phyloP scores from a whole-genome alignment of 2,329 filamentous ascomycete genomes.

The Colletotrichum eleusines region DNA sequence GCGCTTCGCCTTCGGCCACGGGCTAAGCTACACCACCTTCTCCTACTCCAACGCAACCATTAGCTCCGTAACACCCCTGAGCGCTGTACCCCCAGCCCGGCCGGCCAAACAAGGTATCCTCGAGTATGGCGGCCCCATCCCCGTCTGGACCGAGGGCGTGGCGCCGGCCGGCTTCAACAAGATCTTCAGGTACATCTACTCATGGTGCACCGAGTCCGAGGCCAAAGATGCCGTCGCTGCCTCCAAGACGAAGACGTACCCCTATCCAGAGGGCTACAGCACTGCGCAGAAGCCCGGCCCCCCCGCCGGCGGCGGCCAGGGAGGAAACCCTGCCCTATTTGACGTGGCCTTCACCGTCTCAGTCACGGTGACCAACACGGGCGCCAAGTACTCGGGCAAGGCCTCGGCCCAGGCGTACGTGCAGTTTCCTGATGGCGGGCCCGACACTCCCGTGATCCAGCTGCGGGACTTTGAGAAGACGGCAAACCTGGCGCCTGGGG shows the following conservation, averaged over 20 bases:
- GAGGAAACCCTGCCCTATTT: conserved; percentile 76
- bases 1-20: conserved; percentile 88
- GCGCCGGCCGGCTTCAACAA: conserved; percentile 70
- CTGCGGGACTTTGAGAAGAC: conserved; percentile 82
- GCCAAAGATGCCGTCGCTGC: conserved; percentile 56
- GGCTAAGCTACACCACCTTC: conserved; percentile 85
- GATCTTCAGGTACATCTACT: conserved; percentile 77
- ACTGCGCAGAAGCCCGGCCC: conserved; percentile 58
- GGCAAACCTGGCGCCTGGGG: conserved; percentile 62
- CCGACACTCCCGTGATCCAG: conserved; percentile 76
- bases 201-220: conserved; percentile 65
- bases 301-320: conserved; percentile 75
- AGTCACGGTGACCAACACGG: conserved; percentile 66
- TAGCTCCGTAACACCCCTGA: conserved; percentile 59
- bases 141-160: conserved; percentile 65
- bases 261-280: conserved; percentile 76
- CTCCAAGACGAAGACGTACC: conserved; percentile 57
- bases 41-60: conserved; percentile 66
- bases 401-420: conserved; percentile 61
- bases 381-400: conserved; percentile 56
- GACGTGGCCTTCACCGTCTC: conserved; percentile 58
- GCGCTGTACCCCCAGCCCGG: conserved; percentile 50
- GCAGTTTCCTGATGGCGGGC: conserved; percentile 54
- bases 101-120: conserved; percentile 55
- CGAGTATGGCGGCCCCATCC: conserved; percentile 63